phyloP scores from a whole-genome alignment of 352 stramenopile genomes.

The Pseudoperonospora humuli region DNA sequence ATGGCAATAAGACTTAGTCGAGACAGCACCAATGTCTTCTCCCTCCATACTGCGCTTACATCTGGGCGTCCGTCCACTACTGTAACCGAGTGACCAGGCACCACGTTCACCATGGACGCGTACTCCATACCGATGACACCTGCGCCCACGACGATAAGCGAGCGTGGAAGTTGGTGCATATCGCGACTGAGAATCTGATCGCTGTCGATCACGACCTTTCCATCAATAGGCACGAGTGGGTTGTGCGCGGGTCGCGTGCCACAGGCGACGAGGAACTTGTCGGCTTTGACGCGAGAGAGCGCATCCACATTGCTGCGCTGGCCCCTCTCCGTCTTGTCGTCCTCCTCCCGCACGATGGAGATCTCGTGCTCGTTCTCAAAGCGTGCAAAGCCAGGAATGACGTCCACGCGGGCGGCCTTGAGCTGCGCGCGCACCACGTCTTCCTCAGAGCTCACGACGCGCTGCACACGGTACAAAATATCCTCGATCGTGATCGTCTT shows the following conservation, averaged over 20 bases:
- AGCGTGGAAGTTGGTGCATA: slow-evolving; percentile 61
- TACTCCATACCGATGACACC: slow-evolving; percentile 90
- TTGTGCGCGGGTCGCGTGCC: slow-evolving; percentile 77
- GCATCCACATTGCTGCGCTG: slow-evolving; percentile 19
- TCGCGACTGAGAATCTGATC: slow-evolving; percentile 71
- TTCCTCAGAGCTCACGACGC: slow-evolving; percentile 65
- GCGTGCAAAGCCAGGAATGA: slow-evolving; percentile 59
- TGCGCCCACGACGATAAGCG: slow-evolving; percentile 74
- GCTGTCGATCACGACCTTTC: slow-evolving; percentile 74
- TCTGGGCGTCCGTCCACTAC: slow-evolving; percentile 76
- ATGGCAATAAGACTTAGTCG: background rate
- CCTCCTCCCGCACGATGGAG: slow-evolving; percentile 43
- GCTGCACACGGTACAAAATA: slow-evolving; percentile 75
- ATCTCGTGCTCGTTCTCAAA: slow-evolving; percentile 77
- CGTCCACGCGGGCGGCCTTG: slow-evolving; percentile 64
- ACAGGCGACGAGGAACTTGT: slow-evolving; percentile 83
- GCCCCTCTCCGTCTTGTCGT: slow-evolving; percentile 7
- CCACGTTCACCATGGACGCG: slow-evolving; percentile 86
- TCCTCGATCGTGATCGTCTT: slow-evolving; percentile 81
- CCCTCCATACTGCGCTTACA: slow-evolving; percentile 18
- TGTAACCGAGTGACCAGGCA: slow-evolving; percentile 80
- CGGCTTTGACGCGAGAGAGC: slow-evolving; percentile 40
- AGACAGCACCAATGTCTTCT: background rate
- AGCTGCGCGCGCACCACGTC: slow-evolving; percentile 80
- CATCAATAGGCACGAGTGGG: slow-evolving; percentile 73